A percentile compares a stretch with the other conserved stretches of the same genome.
phyloP scores from a whole-genome alignment of 495 filamentous ascomycete genomes.

The Annulohypoxylon maeteangense region DNA sequence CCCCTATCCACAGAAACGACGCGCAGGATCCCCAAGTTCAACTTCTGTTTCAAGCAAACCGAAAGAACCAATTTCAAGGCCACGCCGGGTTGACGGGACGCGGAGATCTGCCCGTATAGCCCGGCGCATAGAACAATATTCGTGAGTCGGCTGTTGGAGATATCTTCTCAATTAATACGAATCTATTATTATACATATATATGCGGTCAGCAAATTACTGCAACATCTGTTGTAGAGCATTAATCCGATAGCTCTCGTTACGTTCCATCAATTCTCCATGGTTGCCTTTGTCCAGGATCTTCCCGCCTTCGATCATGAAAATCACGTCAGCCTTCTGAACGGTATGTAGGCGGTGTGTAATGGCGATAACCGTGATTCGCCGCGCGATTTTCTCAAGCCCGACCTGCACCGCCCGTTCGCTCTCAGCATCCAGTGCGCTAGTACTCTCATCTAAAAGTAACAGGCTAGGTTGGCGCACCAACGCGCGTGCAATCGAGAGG shows the following conservation, averaged over 20 bases:
- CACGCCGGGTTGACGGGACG: background rate
- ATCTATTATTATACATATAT: background rate
- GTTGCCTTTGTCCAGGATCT: conserved; percentile 70
- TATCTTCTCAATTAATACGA: background rate
- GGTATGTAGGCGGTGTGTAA: conserved; percentile 79
- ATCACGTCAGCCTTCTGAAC: conserved; percentile 78
- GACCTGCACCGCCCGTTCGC: conserved; percentile 52
- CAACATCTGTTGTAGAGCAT: conserved; percentile 56
- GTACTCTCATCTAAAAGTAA: conserved; percentile 84
- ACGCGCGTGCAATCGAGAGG: conserved; percentile 70
- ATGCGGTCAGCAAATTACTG: background rate
- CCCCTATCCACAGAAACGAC: conserved; percentile 28
- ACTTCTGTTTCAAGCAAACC: background rate
- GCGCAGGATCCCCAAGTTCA: background rate
- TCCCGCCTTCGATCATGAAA: conserved; percentile 73
- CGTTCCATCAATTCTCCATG: conserved; percentile 71
- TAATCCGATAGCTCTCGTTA: conserved; percentile 65
- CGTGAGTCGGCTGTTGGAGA: background rate
- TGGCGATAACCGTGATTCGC: conserved; percentile 79
- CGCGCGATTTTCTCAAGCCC: conserved; percentile 50
- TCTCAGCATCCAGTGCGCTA: conserved; percentile 65
- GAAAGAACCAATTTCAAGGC: background rate
- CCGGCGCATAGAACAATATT: background rate
- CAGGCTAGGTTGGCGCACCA: conserved; percentile 74
- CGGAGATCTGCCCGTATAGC: conserved; percentile 21